Conservation (phyloP, 495 filamentous ascomycete species). For the Tuber brumale region DNA sequence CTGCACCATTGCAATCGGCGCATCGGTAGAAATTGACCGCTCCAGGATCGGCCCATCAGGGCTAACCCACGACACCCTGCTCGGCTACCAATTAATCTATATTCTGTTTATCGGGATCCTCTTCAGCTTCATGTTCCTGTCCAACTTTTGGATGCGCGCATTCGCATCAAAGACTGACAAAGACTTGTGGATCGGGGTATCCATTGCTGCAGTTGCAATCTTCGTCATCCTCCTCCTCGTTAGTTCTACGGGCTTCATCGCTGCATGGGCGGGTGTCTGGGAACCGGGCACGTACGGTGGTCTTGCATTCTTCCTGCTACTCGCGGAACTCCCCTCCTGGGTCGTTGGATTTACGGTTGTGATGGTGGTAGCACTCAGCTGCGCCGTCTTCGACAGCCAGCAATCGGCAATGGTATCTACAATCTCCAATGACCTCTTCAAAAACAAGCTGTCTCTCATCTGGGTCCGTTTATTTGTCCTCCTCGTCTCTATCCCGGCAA, state of each 20-base stretch:
- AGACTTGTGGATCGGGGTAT: constrained; percentile 64
- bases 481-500: constrained; percentile 61
- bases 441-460: constrained; percentile 65
- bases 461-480: constrained; percentile 59
- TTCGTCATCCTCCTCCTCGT: constrained; percentile 61
- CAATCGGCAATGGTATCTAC: constrained; percentile 72
- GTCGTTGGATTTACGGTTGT: constrained; percentile 67
- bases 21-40: constrained; percentile 62
- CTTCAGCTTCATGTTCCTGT: constrained; percentile 73
- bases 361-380: constrained; percentile 66
- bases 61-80: constrained; percentile 53
- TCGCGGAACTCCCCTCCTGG: constrained; percentile 63
- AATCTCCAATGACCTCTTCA: constrained; percentile 69
- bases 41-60: constrained; percentile 57
- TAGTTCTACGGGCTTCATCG: constrained; percentile 61
- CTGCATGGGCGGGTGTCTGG: constrained; percentile 63
- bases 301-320: constrained; percentile 65
- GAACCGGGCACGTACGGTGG: constrained; percentile 55
- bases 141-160: constrained; percentile 73
- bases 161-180: constrained; percentile 70
- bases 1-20: constrained; percentile 64
- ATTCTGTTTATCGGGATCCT: constrained; percentile 68
- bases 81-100: constrained; percentile 73
- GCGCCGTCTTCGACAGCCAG: constrained; percentile 62
- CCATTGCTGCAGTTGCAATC: constrained; percentile 56